Base-by-base conservation (phyloP, 805 yeast species). In the Tetrapisispora phaffii region DNA sequence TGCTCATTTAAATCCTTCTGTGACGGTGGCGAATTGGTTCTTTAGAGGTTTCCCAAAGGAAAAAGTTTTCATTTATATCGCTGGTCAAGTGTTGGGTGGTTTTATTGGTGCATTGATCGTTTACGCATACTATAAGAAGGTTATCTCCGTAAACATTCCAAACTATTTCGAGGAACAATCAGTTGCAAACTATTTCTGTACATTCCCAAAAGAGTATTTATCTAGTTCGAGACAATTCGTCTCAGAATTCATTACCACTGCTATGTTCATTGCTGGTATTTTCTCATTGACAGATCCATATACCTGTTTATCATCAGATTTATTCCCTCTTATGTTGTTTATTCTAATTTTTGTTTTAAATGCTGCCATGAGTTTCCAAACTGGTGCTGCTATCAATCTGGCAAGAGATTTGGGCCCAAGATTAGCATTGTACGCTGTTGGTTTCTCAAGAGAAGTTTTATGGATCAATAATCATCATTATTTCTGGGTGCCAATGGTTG, bases 361-460 rank as follows among this genome's bases (percentile, higher is more conserved):
- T 55, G 64, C 73, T n/a, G 58, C 74, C 10, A 63, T 70, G 50
- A 75, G 77, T 39, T 72, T 65, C 57, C 72, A 72, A 54, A 75
- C 80, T n/a, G 78, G 77, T 17, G 72, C 72, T 52, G 79, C 79
- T 34, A 59, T 75, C 54, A 75, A 75, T 59, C 60, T 70, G 46
- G 79, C 79, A 28, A 71, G 80, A 61, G 80, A 75, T 59, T 63
- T 75, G 42, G 77, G 74, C 19, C 80, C 80, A 46, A 62, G 80
- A 52, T 54, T 75, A 34, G 76, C 76, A 31, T 59, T 76, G 17
- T 63, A 66, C 34, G 60, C 73, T 43, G 65, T 72, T 32, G 80
- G 80, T 26, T 72, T 73, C 49, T 69, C 72, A 34, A 56, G 69
- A 59, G 32, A 62, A 57, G 52, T 73, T 23, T 43, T 64, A 34